Evolutionary conservation across 2,329 filamentous ascomycete species (phyloP).

Genomic region (Colletotrichum gloeosporioides): DNA sequence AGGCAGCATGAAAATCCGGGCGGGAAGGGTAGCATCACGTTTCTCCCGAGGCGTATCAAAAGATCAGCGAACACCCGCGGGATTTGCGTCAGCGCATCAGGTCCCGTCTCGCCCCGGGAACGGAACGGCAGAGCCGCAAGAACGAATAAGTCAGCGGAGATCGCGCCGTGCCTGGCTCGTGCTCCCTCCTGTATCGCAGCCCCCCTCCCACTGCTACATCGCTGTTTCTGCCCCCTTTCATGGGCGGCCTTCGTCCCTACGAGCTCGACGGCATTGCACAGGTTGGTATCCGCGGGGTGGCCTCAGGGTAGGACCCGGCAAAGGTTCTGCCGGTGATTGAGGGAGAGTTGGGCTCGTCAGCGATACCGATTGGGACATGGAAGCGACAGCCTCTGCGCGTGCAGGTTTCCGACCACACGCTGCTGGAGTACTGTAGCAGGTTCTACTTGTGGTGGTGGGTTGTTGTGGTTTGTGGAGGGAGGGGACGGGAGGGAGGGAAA

Average conservation of each 20-base stretch:
- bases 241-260: background rate
- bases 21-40: background rate
- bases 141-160: background rate
- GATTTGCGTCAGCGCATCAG: too few species aligned
- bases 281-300: background rate
- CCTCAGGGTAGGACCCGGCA: background rate
- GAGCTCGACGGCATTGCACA: background rate
- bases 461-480: background rate
- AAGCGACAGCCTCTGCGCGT: background rate
- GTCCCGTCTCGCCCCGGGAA: background rate
- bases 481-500: too few species aligned
- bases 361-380: background rate
- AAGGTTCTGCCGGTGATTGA: background rate
- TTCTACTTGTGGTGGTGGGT: background rate
- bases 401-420: background rate
- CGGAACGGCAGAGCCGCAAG: slow-evolving; percentile 8
- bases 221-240: background rate
- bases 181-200: background rate
- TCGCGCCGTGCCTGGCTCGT: background rate
- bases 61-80: slow-evolving; percentile 1
- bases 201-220: background rate
- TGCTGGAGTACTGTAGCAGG: background rate
- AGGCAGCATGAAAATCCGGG: background rate
- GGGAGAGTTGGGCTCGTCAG: background rate
- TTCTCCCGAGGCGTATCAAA: slow-evolving; percentile 4